A percentile compares a stretch with the other conserved stretches of the same genome.
These are phyloP conservation scores for Purshia tridentata DNA, from an alignment of 306 rosid genomes.

Conservation along the genomic window DNA sequence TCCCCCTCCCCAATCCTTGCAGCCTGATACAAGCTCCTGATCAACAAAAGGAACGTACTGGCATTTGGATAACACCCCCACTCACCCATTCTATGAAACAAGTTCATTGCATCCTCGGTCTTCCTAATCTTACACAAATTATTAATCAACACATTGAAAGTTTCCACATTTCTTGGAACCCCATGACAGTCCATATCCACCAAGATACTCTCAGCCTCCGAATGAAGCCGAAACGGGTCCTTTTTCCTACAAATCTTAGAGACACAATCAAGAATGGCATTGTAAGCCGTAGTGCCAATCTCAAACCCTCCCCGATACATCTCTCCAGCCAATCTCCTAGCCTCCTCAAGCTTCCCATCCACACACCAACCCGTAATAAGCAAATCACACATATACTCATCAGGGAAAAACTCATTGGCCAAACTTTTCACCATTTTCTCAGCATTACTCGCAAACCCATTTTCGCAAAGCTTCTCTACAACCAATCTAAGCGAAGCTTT, in stretches of 20 bases:
- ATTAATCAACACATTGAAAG: constrained; percentile 66
- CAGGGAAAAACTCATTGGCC: constrained; percentile 69
- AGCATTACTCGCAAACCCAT: constrained; percentile 62
- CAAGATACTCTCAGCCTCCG: constrained; percentile 60
- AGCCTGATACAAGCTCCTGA: constrained; percentile 72
- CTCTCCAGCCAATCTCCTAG: constrained; percentile 67
- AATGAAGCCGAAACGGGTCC: constrained; percentile 63
- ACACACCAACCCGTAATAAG: constrained; percentile 69
- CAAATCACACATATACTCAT: constrained; percentile 54
- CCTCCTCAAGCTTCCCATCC: constrained; percentile 66
- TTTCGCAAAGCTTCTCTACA: constrained; percentile 65
- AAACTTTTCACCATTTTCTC: constrained; percentile 72
- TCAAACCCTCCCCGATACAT: constrained; percentile 84
- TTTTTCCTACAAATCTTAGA: constrained; percentile 69
- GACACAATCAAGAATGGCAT: constrained; percentile 71
- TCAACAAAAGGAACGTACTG: constrained; percentile 53
- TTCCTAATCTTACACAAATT: constrained; percentile 78
- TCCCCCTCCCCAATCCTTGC: constrained; percentile 83
- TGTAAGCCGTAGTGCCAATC: constrained; percentile 58
- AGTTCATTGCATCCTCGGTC: constrained; percentile 53
- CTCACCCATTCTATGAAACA: constrained; percentile 60
- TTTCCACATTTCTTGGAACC: constrained; percentile 76
- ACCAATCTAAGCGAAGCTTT: constrained; percentile 47
- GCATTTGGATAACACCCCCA: constrained; percentile 54
- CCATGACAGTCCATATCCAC: constrained; percentile 68